Evolutionary conservation across 208 protist genomes (phyloP).

Genomic region (Borovskyia barvae): DNA sequence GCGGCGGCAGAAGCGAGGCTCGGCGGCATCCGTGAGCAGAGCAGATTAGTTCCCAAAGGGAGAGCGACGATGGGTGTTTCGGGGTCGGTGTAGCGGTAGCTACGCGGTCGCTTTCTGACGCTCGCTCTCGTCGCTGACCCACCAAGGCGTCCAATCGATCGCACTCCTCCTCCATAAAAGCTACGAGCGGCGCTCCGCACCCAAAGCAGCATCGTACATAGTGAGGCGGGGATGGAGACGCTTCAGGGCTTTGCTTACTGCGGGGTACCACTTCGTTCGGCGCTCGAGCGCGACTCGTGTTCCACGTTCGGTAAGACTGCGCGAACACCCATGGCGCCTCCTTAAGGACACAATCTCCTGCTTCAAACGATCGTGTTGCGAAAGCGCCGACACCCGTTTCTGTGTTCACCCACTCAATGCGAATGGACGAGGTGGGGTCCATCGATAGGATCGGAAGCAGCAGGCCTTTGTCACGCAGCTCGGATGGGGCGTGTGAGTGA

Average conservation of each 20-base stretch:
- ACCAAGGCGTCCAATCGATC: slow-evolving; percentile 12
- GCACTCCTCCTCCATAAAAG: slow-evolving; percentile 26
- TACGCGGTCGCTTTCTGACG: not conserved
- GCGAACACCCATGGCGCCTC: slow-evolving; percentile 38
- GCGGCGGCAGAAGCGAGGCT: no score
- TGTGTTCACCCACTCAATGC: slow-evolving; percentile 22
- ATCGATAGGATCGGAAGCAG: no score
- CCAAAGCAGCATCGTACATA: slow-evolving; percentile 29
- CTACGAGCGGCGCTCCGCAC: slow-evolving; percentile 37
- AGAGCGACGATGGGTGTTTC: not conserved
- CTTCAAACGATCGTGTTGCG: slow-evolving; percentile 1
- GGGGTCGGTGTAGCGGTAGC: not conserved
- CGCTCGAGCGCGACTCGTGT: slow-evolving; percentile 2
- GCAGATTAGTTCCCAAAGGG: slow-evolving; percentile 5
- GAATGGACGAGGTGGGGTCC: slow-evolving; percentile 8
- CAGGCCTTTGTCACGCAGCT: no score
- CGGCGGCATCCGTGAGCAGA: no score
- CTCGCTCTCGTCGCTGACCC: not conserved
- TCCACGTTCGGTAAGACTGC: slow-evolving; percentile 29
- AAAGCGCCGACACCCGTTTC: slow-evolving; percentile 28
- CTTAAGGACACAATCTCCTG: slow-evolving; percentile 30
- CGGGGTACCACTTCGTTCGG: not conserved
- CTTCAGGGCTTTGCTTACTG: not conserved
- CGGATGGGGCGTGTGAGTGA: no score
- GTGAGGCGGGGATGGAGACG: not conserved